Evolutionary conservation across 2,329 filamentous ascomycete species (phyloP).

Genomic region (Aplosporella prunicola): DNA sequence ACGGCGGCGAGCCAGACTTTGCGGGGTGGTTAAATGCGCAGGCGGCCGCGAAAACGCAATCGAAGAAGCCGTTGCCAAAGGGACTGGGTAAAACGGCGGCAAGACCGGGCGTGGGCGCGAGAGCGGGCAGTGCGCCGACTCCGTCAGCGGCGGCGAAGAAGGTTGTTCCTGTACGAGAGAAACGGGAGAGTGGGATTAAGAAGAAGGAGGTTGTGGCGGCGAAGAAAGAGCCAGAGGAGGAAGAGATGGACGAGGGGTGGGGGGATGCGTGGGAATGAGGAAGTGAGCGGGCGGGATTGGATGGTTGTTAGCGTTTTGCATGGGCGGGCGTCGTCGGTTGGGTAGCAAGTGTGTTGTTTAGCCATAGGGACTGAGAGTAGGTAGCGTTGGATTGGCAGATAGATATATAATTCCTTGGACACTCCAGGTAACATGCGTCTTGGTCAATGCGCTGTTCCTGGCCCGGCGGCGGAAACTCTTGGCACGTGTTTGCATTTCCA

Average conservation of each 20-base stretch:
- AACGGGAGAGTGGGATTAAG: slow-evolving; percentile 11
- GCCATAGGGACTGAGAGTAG: too few relatives aligned
- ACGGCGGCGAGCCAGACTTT: slow-evolving; percentile 86
- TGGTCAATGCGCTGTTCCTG: too few relatives aligned
- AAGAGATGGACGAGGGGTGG: slow-evolving; percentile 11
- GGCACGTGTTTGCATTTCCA: slow-evolving; percentile 8
- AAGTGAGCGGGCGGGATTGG: too few relatives aligned
- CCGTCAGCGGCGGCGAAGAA: slow-evolving; percentile 23
- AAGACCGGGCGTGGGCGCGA: slow-evolving; percentile 21
- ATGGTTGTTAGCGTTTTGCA: too few relatives aligned
- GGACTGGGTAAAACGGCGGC: slow-evolving; percentile 57
- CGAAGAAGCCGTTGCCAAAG: slow-evolving; percentile 67
- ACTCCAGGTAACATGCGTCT: too few relatives aligned
- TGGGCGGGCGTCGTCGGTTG: too few relatives aligned
- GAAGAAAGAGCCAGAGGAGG: slow-evolving; percentile 17
- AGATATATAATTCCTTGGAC: too few relatives aligned
- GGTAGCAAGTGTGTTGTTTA: too few relatives aligned
- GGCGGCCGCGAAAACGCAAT: slow-evolving; percentile 57
- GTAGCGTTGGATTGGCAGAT: too few relatives aligned
- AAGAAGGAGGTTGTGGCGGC: slow-evolving; percentile 9
- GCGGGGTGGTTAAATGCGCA: slow-evolving; percentile 90
- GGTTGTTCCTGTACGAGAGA: slow-evolving; percentile 20
- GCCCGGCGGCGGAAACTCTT: too few relatives aligned
- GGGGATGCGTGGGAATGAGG: slow-evolving; percentile 11
- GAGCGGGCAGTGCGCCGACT: slow-evolving; percentile 22